Base-by-base conservation (phyloP, 805 yeast species). In the Jamesozyma jinghongensis region DNA sequence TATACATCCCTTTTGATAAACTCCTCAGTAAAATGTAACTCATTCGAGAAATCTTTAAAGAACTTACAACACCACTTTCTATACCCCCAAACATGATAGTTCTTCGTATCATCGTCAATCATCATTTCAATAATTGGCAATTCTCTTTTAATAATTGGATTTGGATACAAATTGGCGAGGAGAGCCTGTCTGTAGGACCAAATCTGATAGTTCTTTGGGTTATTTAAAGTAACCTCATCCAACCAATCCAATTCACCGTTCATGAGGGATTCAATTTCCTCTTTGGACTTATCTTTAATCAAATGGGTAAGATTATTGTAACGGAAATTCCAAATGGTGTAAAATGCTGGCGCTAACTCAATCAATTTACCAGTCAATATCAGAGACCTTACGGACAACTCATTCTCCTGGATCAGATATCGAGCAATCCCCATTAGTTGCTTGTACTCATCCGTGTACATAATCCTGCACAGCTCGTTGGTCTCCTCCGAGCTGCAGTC, bases 51-150 rank as follows among this genome's bases (percentile, higher is more conserved):
- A 32, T 76, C 65, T 1, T 67, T 57, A 47, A 80, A 81, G 49
- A 67, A 67, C 29, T 70, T 67, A 8, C 82, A 80, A 18, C 85
- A 63, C 97, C 97, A 88, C 51, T 83, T 82, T 39, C 90, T 66
- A 52, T 87, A 85, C 1, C 95, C 75, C 97, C 98, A 92, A 5
- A 88, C 96, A 53, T 92, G 98, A 61, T 92, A 94, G 65, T 92
- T 92, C 56, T 92, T 92, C 4, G 80, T 59, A 55, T 92, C 98
- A 37, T 77, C 81, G 11, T 73, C 75, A 4, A 92, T 61, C 82
- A 90, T 82, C 36, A 71, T 62, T 31, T 71, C 71, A 32, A 83
- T 66, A 18, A 86, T 69, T 2, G 84, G 81, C 38, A 69, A 68
- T 56, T 92, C 97, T 29, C 79, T 65, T 32, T 62, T 66, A 22